These are phyloP conservation scores for Nakazawaea ishiwadae DNA, from an alignment of 805 yeast species.

Conservation along the genomic window DNA sequence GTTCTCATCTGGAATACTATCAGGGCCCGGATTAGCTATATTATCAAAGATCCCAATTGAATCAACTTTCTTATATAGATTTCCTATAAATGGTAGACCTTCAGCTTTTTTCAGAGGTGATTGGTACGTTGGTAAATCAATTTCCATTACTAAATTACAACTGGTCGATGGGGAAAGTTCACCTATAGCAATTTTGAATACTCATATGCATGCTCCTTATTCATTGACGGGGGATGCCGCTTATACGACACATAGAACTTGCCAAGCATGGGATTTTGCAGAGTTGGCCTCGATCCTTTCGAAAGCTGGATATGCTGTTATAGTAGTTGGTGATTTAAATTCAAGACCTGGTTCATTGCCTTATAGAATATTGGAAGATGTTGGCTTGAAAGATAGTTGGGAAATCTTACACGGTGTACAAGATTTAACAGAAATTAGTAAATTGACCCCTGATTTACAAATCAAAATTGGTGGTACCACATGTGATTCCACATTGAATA, in stretches of 20 bases:
- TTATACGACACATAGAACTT: slow-evolving; percentile 82
- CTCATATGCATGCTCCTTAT: slow-evolving; percentile 98
- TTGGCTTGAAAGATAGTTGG: slow-evolving; percentile 83
- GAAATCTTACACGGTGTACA: slow-evolving; percentile 52
- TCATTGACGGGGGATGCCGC: slow-evolving; percentile 79
- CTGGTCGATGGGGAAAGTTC: slow-evolving; percentile 41
- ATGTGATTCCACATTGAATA: slow-evolving; percentile 81
- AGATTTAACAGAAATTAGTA: slow-evolving; percentile 35
- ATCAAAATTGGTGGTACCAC: slow-evolving; percentile 76
- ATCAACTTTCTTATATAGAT: slow-evolving; percentile 72
- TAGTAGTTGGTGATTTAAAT: slow-evolving; percentile 91
- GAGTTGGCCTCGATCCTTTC: slow-evolving; percentile 55
- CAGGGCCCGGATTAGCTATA: slow-evolving; percentile 92
- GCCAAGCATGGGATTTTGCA: slow-evolving; percentile 96
- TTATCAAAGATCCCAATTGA: slow-evolving; percentile 81
- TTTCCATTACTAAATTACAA: slow-evolving; percentile 65
- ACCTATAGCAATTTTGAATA: slow-evolving; percentile 75
- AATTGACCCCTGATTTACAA: slow-evolving; percentile 55
- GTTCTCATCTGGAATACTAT: slow-evolving; percentile 76
- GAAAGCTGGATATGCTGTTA: slow-evolving; percentile 75
- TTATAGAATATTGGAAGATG: slow-evolving; percentile 62
- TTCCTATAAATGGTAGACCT: slow-evolving; percentile 92
- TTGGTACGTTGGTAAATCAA: slow-evolving; percentile 93
- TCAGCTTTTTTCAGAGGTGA: slow-evolving; percentile 93
- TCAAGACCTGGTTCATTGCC: slow-evolving; percentile 86